These are phyloP conservation scores for Curvularia sp. DNA, from an alignment of 2,329 filamentous ascomycete species.

Conservation along the genomic window DNA sequence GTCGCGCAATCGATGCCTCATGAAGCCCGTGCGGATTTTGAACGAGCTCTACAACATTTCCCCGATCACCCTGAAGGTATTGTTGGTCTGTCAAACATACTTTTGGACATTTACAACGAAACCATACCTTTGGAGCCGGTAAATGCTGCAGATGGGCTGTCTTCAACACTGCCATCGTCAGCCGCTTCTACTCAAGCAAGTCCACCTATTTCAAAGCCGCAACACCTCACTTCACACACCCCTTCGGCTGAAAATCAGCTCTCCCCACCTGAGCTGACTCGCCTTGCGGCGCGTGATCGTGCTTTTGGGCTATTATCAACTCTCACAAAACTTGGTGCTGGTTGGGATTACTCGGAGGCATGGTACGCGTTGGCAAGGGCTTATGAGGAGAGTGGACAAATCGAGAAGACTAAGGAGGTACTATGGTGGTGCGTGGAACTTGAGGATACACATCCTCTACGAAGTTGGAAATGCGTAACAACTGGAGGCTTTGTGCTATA, in stretches of 20 bases:
- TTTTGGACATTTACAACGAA: conserved; percentile 83
- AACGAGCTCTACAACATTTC: conserved; percentile 79
- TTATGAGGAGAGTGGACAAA: conserved; percentile 84
- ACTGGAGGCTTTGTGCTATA: conserved; percentile 45
- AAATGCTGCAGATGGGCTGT: conserved; percentile 36
- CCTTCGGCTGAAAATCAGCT: conserved; percentile 46
- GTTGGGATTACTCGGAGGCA: conserved; percentile 92
- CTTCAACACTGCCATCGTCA: conserved; percentile 16
- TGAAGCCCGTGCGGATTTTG: conserved; percentile 77
- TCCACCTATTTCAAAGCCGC: conserved; percentile 18
- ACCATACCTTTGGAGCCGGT: conserved; percentile 65
- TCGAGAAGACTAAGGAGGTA: conserved; percentile 87
- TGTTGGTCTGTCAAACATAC: conserved; percentile 80
- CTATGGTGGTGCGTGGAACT: conserved; percentile 98
- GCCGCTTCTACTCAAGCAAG: conserved; percentile 15
- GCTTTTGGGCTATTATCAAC: conserved; percentile 83
- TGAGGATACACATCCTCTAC: conserved; percentile 81
- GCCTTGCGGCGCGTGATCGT: conserved; percentile 87
- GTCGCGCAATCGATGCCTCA: conserved; percentile 68
- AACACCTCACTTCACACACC: conserved; percentile 61
- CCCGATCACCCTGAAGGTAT: conserved; percentile 82
- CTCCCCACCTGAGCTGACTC: conserved; percentile 75
- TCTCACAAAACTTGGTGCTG: conserved; percentile 81
- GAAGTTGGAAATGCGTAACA: conserved; percentile 75
- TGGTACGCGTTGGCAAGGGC: conserved; percentile 89